These are phyloP conservation scores for Setaria italica DNA, from an alignment of 202 grass and related monocot genomes.

Conservation along the genomic window DNA sequence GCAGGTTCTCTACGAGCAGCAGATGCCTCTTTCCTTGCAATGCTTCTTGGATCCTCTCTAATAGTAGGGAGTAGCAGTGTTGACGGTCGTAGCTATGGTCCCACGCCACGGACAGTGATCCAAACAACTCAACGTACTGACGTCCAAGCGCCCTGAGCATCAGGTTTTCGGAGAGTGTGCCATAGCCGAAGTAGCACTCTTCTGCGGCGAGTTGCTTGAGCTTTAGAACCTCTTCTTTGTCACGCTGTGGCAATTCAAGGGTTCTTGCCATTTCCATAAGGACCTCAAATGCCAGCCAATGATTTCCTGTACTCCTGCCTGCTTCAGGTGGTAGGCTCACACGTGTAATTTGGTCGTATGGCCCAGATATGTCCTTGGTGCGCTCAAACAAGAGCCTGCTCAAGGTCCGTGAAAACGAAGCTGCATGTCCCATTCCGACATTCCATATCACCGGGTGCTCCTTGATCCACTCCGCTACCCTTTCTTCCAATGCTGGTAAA, in stretches of 20 bases:
- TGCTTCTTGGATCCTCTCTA: neutral
- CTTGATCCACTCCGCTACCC: too few relatives aligned
- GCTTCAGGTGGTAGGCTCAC: neutral
- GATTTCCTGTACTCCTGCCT: neutral
- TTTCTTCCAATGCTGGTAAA: too few relatives aligned
- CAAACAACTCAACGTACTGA: fast-evolving
- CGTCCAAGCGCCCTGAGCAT: neutral
- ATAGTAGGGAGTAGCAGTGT: too few relatives aligned
- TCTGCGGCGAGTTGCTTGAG: neutral
- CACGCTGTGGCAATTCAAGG: neutral
- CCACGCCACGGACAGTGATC: too few relatives aligned
- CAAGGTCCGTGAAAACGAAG: too few relatives aligned
- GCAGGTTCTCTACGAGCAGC: neutral
- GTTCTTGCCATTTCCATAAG: neutral
- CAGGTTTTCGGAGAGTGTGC: neutral
- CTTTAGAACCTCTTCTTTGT: neutral
- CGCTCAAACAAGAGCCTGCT: neutral
- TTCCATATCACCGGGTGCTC: too few relatives aligned
- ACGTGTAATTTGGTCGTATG: neutral
- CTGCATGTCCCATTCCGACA: too few relatives aligned
- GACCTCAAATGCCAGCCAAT: neutral
- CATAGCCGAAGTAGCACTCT: neutral
- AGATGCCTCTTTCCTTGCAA: neutral
- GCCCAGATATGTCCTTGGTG: neutral
- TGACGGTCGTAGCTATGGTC: too few relatives aligned